phyloP scores from a whole-genome alignment of 2,329 filamentous ascomycete genomes.

The Monilinia laxa region DNA sequence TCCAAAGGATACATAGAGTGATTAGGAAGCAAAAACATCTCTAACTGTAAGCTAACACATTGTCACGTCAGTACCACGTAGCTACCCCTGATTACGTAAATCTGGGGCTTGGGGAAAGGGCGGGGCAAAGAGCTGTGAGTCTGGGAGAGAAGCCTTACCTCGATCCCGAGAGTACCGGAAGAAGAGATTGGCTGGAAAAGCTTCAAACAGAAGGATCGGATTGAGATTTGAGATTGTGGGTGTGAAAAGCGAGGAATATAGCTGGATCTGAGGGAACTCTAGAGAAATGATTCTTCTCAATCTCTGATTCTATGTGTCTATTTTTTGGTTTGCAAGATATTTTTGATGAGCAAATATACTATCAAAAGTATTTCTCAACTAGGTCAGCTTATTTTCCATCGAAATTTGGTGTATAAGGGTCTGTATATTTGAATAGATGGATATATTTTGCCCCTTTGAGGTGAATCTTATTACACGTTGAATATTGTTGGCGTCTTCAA shows the following conservation, averaged over 20 bases:
- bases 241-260: neutral
- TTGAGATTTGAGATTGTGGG: neutral
- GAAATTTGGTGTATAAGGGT: too few species aligned
- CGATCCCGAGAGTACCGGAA: constrained; percentile 48
- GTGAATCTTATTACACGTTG: too few species aligned
- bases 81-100: constrained; percentile 53
- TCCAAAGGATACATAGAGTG: neutral
- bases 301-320: too few species aligned
- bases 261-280: too few species aligned
- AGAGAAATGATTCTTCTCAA: too few species aligned
- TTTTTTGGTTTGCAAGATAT: too few species aligned
- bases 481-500: too few species aligned
- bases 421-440: too few species aligned
- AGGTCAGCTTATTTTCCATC: too few species aligned
- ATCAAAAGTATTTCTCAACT: too few species aligned
- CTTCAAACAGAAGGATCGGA: neutral
- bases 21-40: neutral
- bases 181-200: constrained; percentile 39
- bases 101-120: constrained; percentile 51
- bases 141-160: constrained; percentile 53
- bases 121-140: constrained; percentile 50
- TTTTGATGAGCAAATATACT: too few species aligned
- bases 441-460: too few species aligned
- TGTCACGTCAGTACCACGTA: constrained; percentile 46
- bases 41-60: neutral